Base-by-base conservation (phyloP, 495 filamentous ascomycete genomes). In the Aspergillus baeticus region DNA sequence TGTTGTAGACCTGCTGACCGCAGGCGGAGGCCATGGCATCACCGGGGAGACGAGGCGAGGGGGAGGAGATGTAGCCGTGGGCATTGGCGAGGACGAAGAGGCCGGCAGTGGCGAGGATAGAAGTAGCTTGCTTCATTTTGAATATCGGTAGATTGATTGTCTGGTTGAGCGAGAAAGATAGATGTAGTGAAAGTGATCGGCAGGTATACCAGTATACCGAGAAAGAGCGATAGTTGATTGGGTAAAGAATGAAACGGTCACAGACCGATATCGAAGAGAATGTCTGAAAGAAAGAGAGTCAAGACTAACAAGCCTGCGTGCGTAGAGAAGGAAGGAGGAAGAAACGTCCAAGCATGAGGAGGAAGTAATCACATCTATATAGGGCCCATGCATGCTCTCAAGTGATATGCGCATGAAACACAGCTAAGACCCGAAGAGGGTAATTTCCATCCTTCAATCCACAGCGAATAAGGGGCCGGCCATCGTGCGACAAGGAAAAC, bases 61-160 rank as follows among this genome's bases (percentile, higher is more conserved):
- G 87, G 46, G 67, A 72, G 43, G 74, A 72, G 60, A 89, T 80
- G 60, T 84, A 81, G 53, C 86, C 87, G 74, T 90, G 87, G 54
- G 75, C 80, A 22, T 79, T 71, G 60, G 74, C 83, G 55, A 81
- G 70, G 57, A 78, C 63, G 58, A 77, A 64, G n/a, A 86, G 64
- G 61, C 73, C 69, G 49, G 78, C 75, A 38, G 85, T 63, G 57
- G 68, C 66, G 52, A 69, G 59, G 43, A 66, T 33, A 43, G 65
- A 46, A n/a, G 59, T 64, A 43, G 64, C 63, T 29, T 66, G 62
- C 64, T 72, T 73, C 72, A 75, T 75, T 58, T 61, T 71, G 63
- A 11, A n/a, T 11, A 54, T 55, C 39, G 42, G 26, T 29, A 4
- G 26, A 29, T 29, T 29, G 26, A 29, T 29, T 29, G 42, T 15